Evolutionary conservation across 2,329 filamentous ascomycete genomes (phyloP), one percentile per base, ranked within the genome.

Genomic region (Myriosclerotinia curreyana): DNA sequence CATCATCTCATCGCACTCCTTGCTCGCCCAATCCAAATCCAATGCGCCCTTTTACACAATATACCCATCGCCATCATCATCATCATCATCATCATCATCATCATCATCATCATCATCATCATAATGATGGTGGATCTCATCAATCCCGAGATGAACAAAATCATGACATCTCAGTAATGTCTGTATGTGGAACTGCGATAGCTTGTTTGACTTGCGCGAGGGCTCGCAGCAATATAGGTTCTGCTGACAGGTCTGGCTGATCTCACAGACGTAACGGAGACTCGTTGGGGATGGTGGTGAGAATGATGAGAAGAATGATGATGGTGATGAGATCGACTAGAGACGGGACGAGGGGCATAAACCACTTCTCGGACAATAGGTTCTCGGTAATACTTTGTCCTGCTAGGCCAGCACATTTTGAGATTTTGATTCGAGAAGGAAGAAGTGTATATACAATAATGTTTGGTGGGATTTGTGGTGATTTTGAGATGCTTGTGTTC

Each of bases 371-470:
- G 55, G 14, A 58, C n/a, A 31, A 58, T 22, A 9, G 55, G 55
- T 36, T 58, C 55, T n/a, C 42, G 55, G 14, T 58, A 58, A 4
- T 58, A 36, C 42, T 36, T 58, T 58, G 55, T 58, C 42, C n/a
- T 46, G 14, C 7, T 58, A 5, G 55, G 55, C 55, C 55, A 58
- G n/a, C 55, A 58, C 55, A 58, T 58, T 25, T 48, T 46, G 42
- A 58, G 17, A 25, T n/a, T 3, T 34, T 36, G 7, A 14, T 20
- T 31, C 22, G 15, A 54, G 14, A 25, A 36, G 17, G 49, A 12
- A 4, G 49, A 17, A 17, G 14, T 7, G 3, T 28, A 28, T 14
- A 40, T 12, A 40, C 1, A 40, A 14, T 6, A 20, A n/a, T n/a
- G 31, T 34, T 14, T 38, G 5, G 17, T 22, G 1, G 20, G n/a